phyloP scores from a whole-genome alignment of 306 rosid species.

The Cucumis hystrix region DNA sequence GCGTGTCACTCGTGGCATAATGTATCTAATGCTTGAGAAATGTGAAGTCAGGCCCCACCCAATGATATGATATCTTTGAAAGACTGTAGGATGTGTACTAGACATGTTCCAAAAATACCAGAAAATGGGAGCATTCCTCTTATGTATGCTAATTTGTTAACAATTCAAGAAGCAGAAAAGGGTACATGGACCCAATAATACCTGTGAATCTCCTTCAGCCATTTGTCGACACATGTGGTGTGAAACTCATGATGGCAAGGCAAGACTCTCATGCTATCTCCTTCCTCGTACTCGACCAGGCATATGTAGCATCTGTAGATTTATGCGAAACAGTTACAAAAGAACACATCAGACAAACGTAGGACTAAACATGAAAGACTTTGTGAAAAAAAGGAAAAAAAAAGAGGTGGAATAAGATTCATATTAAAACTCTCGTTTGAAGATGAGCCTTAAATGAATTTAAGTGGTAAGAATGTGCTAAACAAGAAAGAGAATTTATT shows the following conservation, averaged over 20 bases:
- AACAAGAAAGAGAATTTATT: not conserved
- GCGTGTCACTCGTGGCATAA: not conserved
- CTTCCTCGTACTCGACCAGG: slow-evolving; percentile 97
- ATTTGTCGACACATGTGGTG: slow-evolving; percentile 81
- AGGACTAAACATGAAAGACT: not conserved
- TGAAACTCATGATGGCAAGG: slow-evolving; percentile 96
- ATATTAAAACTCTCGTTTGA: not conserved
- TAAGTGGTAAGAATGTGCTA: not conserved
- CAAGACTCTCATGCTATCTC: slow-evolving; percentile 74
- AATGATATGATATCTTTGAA: not conserved
- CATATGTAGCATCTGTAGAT: slow-evolving; percentile 84
- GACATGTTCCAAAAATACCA: not conserved
- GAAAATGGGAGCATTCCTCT: not conserved
- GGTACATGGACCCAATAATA: slow-evolving; percentile 4
- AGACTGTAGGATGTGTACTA: not conserved
- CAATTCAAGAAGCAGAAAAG: not conserved
- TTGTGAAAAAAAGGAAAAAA: not conserved
- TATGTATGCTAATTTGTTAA: not conserved
- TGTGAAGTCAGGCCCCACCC: not conserved
- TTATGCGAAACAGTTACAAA: not conserved
- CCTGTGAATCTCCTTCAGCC: slow-evolving; percentile 99
- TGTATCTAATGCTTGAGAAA: not conserved
- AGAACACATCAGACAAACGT: not conserved
- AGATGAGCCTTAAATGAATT: not conserved
- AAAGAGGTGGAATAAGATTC: not conserved